Conservation (phyloP, 2,329 filamentous ascomycete species). For the Aciculosporium take region DNA sequence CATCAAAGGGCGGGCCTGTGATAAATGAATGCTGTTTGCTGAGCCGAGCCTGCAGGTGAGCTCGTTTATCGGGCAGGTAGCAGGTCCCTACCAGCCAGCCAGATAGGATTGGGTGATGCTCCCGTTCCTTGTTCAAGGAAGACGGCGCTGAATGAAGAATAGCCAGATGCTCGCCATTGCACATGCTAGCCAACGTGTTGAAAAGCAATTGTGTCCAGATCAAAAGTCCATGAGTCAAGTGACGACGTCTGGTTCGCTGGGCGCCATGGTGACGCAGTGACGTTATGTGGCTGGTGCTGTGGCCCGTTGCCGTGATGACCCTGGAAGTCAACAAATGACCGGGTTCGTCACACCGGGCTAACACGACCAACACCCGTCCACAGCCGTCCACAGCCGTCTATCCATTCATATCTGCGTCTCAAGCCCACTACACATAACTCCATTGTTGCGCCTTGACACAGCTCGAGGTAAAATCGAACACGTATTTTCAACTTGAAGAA, state of each 20-base stretch:
- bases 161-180: too few relatives aligned
- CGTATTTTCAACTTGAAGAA: conserved; percentile 1
- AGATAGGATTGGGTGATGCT: too few relatives aligned
- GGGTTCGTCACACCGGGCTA: conserved; percentile 12
- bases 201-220: too few relatives aligned
- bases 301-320: conserved; percentile 23
- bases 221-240: too few relatives aligned
- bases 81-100: too few relatives aligned
- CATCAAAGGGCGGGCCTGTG: too few relatives aligned
- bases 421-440: conserved; percentile 10
- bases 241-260: too few relatives aligned
- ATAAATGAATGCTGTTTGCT: too few relatives aligned
- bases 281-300: conserved; percentile 8
- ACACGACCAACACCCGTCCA: conserved; percentile 12
- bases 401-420: conserved; percentile 14
- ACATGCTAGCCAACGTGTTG: neutral
- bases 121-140: too few relatives aligned
- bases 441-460: conserved; percentile 6
- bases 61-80: too few relatives aligned
- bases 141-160: too few relatives aligned
- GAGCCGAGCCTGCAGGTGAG: too few relatives aligned
- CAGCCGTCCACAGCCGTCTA: neutral
- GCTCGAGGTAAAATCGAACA: conserved; percentile 2
- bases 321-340: conserved; percentile 18
- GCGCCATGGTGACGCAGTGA: conserved; percentile 9